Base-by-base conservation (phyloP, 163 green algal genomes). In the Trebouxia gelatinosa region DNA sequence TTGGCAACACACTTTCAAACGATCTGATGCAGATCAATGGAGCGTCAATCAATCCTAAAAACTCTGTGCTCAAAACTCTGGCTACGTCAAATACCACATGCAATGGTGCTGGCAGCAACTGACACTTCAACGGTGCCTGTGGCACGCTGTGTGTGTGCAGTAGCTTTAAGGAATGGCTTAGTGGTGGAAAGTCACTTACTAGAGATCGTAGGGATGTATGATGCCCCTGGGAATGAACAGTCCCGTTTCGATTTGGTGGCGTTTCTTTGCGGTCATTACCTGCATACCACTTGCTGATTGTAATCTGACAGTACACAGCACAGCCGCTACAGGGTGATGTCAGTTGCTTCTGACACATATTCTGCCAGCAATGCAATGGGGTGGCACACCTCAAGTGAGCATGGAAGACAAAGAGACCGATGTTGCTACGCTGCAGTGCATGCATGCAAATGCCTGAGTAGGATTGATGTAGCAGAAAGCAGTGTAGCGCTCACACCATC, bases 161-260 rank as follows among this genome's bases (percentile, higher is more conserved):
- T 17, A 50, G 32, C 23, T 62, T 48, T 4, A 17, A 11, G n/a
- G 74, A 62, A 64, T 65, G 4, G n/a, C n/a, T n/a, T n/a, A n/a
- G n/a, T 40, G 48, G 28, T 57, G n/a, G 28, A n/a, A n/a, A n/a
- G n/a, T n/a, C n/a, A n/a, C 75, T 57, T 65, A 81, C 48, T 50
- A 38, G 0, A 68, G 34, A n/a, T 37, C 57, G 54, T 75, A 78
- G 31, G 80, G 80, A 43, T 84, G 80, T 21, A 84, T 78, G 31
- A 84, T 76, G 64, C 48, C 70, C 0, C 5, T 9, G 6, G 80
- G 80, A 35, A 84, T 50, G 1, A 54, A 23, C 35, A 62, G 32
- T 4, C 40, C 38, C 50, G 37, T 32, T 51, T 77, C 57, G n/a
- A 76, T 43, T 17, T 17, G 40, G 21, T 59, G 46, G 26, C 68